Evolutionary conservation across 768 basidiomycete species (phyloP).

Genomic region (Cyclocybe cylindracea): DNA sequence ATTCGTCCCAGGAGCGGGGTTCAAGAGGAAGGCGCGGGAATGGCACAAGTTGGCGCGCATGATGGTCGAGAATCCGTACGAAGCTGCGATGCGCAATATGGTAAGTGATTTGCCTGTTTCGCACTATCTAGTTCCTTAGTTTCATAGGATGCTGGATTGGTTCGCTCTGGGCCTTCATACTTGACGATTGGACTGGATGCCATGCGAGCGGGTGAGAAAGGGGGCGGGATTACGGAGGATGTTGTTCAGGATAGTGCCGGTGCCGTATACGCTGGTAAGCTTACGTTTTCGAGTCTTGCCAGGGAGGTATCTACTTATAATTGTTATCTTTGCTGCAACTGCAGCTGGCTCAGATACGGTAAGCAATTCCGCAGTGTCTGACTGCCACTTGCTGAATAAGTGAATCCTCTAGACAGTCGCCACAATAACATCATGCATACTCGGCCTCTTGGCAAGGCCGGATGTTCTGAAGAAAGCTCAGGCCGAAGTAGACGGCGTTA

Average conservation of each 20-base stretch:
- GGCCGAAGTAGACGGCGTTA: conserved; percentile 30
- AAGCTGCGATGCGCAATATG: conserved; percentile 25
- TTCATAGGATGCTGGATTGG: conserved; percentile 11
- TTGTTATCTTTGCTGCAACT: not conserved
- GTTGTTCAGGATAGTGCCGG: conserved; percentile 18
- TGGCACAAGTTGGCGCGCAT: conserved; percentile 31
- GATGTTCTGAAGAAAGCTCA: conserved; percentile 31
- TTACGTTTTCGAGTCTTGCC: not conserved
- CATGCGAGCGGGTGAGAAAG: conserved; percentile 4
- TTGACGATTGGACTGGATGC: conserved; percentile 7
- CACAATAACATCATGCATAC: conserved; percentile 26
- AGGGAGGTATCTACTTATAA: not conserved
- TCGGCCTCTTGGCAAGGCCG: conserved; percentile 28
- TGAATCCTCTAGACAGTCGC: conserved; percentile 16
- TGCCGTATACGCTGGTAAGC: conserved; percentile 19
- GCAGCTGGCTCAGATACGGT: conserved; percentile 7
- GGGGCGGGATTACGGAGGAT: conserved; percentile 3
- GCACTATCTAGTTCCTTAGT: not conserved
- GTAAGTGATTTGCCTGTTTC: conserved; percentile 19
- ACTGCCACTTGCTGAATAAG: not conserved
- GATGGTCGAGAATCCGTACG: conserved; percentile 38
- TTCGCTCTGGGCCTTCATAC: conserved; percentile 14
- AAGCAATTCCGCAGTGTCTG: not conserved
- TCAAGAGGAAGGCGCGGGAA: conserved; percentile 37
- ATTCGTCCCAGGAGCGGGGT: conserved; percentile 33